phyloP scores from a whole-genome alignment of 2,329 filamentous ascomycete genomes.

The Sporothrix globosa region DNA sequence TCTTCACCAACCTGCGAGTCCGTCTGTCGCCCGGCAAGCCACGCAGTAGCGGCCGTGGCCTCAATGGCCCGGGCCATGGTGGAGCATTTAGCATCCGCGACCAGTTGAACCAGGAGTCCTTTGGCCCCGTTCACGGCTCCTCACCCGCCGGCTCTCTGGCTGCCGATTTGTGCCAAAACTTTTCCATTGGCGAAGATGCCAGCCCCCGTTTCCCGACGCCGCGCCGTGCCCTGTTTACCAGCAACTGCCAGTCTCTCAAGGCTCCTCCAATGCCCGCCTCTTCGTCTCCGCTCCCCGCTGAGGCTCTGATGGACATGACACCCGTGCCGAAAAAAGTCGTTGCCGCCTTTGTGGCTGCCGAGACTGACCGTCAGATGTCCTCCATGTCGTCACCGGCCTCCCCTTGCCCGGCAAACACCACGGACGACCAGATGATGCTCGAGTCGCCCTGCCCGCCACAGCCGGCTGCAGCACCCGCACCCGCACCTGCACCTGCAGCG shows the following conservation, averaged over 20 bases:
- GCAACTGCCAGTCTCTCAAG: constrained; percentile 68
- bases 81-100: constrained; percentile 78
- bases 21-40: constrained; percentile 55
- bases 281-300: constrained; percentile 75
- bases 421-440: constrained; percentile 53
- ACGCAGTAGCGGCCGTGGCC: constrained; percentile 49
- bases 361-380: constrained; percentile 55
- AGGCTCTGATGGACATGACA: constrained; percentile 90
- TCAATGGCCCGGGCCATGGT: constrained; percentile 37
- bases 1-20: constrained; percentile 56
- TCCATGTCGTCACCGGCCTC: constrained; percentile 69
- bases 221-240: constrained; percentile 80
- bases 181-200: constrained; percentile 80
- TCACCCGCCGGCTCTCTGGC: constrained; percentile 90
- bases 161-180: constrained; percentile 94
- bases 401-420: constrained; percentile 53
- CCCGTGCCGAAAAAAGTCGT: constrained; percentile 85
- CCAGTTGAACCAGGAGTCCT: constrained; percentile 72
- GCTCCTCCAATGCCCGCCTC: constrained; percentile 78
- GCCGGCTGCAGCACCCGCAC: background rate
- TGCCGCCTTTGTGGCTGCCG: constrained; percentile 54
- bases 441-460: constrained; percentile 53
- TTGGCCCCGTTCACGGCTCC: constrained; percentile 77
- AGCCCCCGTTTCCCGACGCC: constrained; percentile 84
- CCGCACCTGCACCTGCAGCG: background rate